Evolutionary conservation across 2,329 filamentous ascomycete genomes (phyloP).

Genomic region (Colletotrichum cordylinicola): DNA sequence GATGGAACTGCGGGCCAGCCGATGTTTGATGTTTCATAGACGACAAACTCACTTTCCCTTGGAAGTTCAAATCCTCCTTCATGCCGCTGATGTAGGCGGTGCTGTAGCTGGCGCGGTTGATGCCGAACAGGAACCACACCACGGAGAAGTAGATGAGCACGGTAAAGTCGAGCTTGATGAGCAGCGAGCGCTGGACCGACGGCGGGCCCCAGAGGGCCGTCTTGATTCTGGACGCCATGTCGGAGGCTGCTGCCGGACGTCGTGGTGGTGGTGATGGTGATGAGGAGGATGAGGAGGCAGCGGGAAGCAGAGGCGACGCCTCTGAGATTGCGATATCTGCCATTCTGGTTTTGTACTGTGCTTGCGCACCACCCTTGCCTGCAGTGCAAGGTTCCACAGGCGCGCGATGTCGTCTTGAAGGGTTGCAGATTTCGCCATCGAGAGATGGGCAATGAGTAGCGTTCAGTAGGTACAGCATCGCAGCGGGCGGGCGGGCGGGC

Average conservation of each 20-base stretch:
- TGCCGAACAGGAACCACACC: constrained; percentile 53
- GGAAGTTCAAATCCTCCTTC: constrained; percentile 40
- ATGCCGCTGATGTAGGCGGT: constrained; percentile 49
- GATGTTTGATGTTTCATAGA: background rate
- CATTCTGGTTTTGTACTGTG: background rate
- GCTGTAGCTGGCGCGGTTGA: constrained; percentile 47
- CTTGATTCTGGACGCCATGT: background rate
- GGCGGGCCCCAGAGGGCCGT: constrained; percentile 16
- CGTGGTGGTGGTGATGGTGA: background rate
- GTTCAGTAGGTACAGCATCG: background rate
- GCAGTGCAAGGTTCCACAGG: background rate
- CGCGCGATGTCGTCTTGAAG: constrained; percentile 8
- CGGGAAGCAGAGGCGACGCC: constrained; percentile 3
- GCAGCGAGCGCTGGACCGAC: constrained; percentile 29
- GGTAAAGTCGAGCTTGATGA: constrained; percentile 45
- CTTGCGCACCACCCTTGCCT: background rate
- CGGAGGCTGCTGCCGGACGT: background rate
- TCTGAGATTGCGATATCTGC: background rate
- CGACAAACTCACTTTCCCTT: constrained; percentile 31
- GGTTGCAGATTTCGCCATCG: constrained; percentile 18
- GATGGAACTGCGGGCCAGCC: background rate
- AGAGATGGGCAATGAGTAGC: background rate
- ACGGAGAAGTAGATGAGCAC: constrained; percentile 49
- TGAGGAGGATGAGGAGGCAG: background rate
- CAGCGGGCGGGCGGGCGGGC: background rate